Conservation (phyloP, 805 yeast species). For the Wickerhamiella nectarea region DNA sequence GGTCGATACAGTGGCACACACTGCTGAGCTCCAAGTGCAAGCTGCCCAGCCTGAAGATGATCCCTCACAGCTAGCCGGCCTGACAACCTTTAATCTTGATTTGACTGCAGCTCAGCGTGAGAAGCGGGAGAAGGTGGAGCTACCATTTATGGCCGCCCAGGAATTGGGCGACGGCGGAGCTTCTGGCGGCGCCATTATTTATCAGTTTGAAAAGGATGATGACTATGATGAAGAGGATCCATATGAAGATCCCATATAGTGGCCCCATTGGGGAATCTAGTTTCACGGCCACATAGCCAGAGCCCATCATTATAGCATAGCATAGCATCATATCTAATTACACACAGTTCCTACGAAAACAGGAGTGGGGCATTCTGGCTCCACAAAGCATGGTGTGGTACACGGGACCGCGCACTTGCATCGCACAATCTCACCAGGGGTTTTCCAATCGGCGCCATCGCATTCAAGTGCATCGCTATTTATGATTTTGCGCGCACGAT, state of each 20-base stretch:
- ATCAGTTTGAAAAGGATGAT: conserved; percentile 91
- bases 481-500: not conserved
- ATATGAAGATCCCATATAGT: conserved; percentile 66
- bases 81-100: conserved; percentile 78
- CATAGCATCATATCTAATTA: not conserved
- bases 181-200: conserved; percentile 87
- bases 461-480: conserved; percentile 4
- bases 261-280: too few relatives aligned
- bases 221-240: conserved; percentile 98
- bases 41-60: conserved; percentile 22
- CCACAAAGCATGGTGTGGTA: not conserved
- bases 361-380: not conserved
- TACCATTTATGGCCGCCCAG: conserved; percentile 89
- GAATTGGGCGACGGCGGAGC: conserved; percentile 38
- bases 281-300: too few relatives aligned
- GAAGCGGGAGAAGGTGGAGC: conserved; percentile 72
- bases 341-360: not conserved
- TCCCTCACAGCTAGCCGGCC: conserved; percentile 46
- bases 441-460: conserved; percentile 1
- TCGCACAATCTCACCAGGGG: not conserved
- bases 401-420: not conserved
- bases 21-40: conserved; percentile 25
- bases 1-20: conserved; percentile 38
- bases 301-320: too few relatives aligned
- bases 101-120: conserved; percentile 61